Percentiles rank a stretch among this genome's conserved stretches.
These are phyloP conservation scores for Hippophae rhamnoides DNA, from an alignment of 306 rosid genomes.

Conservation along the genomic window DNA sequence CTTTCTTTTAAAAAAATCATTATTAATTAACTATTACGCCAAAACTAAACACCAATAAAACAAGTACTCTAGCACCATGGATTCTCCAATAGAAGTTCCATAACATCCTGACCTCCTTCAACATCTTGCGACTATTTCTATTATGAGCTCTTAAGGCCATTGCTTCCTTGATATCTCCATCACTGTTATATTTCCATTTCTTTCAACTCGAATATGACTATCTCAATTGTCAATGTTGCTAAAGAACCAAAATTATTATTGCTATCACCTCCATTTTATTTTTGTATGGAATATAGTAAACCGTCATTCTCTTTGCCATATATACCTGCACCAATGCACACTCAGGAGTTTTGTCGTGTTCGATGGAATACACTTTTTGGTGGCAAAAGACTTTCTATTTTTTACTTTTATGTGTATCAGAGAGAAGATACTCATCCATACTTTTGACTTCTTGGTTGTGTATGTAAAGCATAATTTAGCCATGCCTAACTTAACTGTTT, in stretches of 20 bases:
- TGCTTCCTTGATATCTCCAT: not conserved
- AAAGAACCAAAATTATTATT: too few species aligned
- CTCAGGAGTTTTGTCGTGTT: not conserved
- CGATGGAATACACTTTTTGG: not conserved
- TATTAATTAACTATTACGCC: not conserved
- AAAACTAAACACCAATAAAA: not conserved
- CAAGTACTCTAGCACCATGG: not conserved
- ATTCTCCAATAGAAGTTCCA: too few species aligned
- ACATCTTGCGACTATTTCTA: not conserved
- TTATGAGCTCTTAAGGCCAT: not conserved
- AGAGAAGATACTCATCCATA: not conserved
- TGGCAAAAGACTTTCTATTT: not conserved
- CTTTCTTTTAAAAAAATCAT: not conserved
- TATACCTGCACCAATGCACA: not conserved
- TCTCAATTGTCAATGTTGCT: too few species aligned
- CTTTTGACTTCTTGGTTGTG: not conserved
- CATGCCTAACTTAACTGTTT: slow-evolving; percentile 11
- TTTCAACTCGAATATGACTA: not conserved
- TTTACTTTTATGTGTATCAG: not conserved
- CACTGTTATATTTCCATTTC: not conserved
- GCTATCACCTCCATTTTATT: not conserved
- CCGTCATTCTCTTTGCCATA: not conserved
- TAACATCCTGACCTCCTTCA: not conserved
- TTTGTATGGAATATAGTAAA: too few species aligned
- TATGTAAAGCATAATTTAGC: slow-evolving; percentile 4